A percentile compares a stretch with the other conserved stretches of the same genome.
Evolutionary conservation across 352 stramenopile genomes (phyloP).

Genomic region (Globisporangium middletonii): DNA sequence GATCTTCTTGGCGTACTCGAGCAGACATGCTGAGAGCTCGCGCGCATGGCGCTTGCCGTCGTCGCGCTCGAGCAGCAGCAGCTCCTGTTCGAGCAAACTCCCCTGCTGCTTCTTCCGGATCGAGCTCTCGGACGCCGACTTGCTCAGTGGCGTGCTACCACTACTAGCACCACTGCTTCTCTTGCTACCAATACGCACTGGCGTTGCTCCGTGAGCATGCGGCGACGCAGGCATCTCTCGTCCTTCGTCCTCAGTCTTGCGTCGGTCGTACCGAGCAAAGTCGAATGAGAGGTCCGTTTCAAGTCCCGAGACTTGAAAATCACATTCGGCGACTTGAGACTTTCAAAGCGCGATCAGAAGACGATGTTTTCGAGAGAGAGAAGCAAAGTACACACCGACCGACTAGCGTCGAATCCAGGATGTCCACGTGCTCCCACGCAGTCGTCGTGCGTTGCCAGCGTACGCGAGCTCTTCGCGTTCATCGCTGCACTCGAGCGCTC

Average conservation of each 20-base stretch:
- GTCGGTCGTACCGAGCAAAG: neutral
- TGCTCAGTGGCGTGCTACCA: slow-evolving; percentile 3
- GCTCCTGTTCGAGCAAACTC: slow-evolving; percentile 59
- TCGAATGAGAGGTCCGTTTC: neutral
- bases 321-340: too few relatives aligned
- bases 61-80: slow-evolving; percentile 60
- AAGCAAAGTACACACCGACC: too few relatives aligned
- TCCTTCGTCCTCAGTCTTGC: neutral
- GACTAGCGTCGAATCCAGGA: too few relatives aligned
- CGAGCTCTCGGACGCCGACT: slow-evolving; percentile 18
- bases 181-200: neutral
- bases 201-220: neutral
- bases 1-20: slow-evolving; percentile 75
- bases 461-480: too few relatives aligned
- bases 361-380: too few relatives aligned
- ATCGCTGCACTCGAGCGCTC: too few relatives aligned
- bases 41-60: slow-evolving; percentile 70
- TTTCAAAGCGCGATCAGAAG: too few relatives aligned
- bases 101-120: slow-evolving; percentile 34
- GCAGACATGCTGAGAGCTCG: slow-evolving; percentile 52
- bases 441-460: too few relatives aligned
- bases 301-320: neutral
- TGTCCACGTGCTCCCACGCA: too few relatives aligned
- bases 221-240: slow-evolving; percentile 10
- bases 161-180: neutral